Evolutionary conservation across 768 basidiomycete species (phyloP).

Genomic region (Termitomyces sp.): DNA sequence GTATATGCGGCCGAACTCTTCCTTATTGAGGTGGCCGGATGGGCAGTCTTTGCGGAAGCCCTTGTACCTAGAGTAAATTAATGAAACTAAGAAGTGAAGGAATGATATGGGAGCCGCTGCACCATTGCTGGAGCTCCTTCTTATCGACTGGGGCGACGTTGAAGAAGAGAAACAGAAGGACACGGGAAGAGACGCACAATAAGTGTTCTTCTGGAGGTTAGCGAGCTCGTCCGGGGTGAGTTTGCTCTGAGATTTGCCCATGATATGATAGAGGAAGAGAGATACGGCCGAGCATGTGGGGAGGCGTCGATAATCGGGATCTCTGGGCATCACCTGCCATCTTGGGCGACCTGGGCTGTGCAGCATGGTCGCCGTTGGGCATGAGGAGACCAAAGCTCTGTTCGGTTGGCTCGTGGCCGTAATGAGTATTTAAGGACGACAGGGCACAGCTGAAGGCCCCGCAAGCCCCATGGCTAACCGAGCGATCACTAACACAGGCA

Average conservation of each 20-base stretch:
- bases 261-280: conserved; percentile 34
- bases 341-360: conserved; percentile 17
- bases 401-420: conserved; percentile 14
- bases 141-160: conserved; percentile 70
- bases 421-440: conserved; percentile 14
- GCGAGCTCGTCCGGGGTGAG: conserved; percentile 89
- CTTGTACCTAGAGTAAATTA: conserved; percentile 83
- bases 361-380: conserved; percentile 20
- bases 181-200: conserved; percentile 54
- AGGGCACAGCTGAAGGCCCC: background rate
- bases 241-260: conserved; percentile 98
- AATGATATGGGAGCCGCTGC: conserved; percentile 5
- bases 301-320: conserved; percentile 11
- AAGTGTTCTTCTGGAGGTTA: conserved; percentile 96
- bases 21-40: conserved; percentile 91
- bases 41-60: conserved; percentile 99
- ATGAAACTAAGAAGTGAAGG: conserved; percentile 8
- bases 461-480: conserved; percentile 19
- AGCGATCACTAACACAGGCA: conserved; percentile 23
- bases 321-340: conserved; percentile 18
- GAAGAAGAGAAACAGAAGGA: conserved; percentile 8
- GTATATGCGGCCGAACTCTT: conserved; percentile 96
- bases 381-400: conserved; percentile 15
- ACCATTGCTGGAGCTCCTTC: conserved; percentile 97
- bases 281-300: conserved; percentile 1